A percentile compares a stretch with the other conserved stretches of the same genome.
These are phyloP conservation scores for Acer yangbiense DNA, from an alignment of 345 rosid genomes.

Conservation along the genomic window DNA sequence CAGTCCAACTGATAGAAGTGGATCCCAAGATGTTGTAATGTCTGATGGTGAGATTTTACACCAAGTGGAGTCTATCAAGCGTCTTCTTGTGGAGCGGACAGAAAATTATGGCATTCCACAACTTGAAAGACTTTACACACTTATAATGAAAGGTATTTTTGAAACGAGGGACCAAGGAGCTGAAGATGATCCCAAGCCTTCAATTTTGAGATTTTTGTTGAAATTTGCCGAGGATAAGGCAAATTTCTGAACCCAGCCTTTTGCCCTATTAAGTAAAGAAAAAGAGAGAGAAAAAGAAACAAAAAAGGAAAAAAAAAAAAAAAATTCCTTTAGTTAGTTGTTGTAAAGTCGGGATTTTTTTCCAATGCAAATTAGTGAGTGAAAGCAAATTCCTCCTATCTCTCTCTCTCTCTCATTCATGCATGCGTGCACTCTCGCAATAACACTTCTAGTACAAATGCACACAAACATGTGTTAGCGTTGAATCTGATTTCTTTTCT, in stretches of 20 bases:
- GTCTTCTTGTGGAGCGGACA: slow-evolving; percentile 51
- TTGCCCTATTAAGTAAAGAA: background rate
- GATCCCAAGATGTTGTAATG: slow-evolving; percentile 38
- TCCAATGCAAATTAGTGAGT: slow-evolving; percentile 38
- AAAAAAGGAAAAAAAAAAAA: slow-evolving; percentile 15
- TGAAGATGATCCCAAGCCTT: slow-evolving; percentile 52
- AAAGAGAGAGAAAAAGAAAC: background rate
- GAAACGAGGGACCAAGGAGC: slow-evolving; percentile 50
- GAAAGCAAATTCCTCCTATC: slow-evolving; percentile 19
- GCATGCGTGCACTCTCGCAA: too few relatives aligned
- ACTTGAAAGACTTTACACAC: slow-evolving; percentile 83
- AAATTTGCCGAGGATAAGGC: slow-evolving; percentile 67
- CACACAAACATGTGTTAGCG: too few relatives aligned
- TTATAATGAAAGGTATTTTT: slow-evolving; percentile 74
- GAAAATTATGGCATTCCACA: slow-evolving; percentile 69
- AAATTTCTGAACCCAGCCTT: slow-evolving; percentile 55
- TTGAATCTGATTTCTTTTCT: too few relatives aligned
- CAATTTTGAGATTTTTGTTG: slow-evolving; percentile 85
- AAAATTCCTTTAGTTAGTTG: slow-evolving; percentile 37
- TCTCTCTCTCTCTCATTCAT: too few relatives aligned
- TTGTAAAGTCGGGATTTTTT: slow-evolving; percentile 70
- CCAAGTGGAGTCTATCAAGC: slow-evolving; percentile 48
- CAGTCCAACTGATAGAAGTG: slow-evolving; percentile 16
- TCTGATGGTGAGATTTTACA: slow-evolving; percentile 46
- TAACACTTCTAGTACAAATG: too few relatives aligned